phyloP scores from a whole-genome alignment of 345 rosid species.

The Citrus trifoliata region DNA sequence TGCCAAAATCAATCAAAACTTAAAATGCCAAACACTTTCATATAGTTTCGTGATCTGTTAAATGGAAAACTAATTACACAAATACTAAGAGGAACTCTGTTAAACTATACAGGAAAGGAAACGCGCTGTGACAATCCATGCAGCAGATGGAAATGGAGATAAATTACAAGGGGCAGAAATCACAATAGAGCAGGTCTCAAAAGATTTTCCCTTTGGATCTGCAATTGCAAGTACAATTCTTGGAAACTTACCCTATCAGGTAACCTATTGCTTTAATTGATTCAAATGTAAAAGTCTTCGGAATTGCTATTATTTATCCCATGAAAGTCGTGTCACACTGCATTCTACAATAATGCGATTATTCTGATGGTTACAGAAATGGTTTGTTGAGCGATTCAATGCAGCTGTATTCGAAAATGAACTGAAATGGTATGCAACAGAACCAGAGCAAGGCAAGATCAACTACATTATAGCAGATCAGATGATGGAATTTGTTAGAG shows the following conservation, averaged over 20 bases:
- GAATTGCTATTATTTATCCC: neutral
- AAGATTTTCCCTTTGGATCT: slow-evolving; percentile 81
- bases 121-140: slow-evolving; percentile 66
- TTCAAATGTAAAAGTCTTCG: neutral
- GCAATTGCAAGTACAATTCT: slow-evolving; percentile 73
- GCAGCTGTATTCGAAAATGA: slow-evolving; percentile 89
- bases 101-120: slow-evolving; percentile 52
- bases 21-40: neutral
- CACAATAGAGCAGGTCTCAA: slow-evolving; percentile 53
- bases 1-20: neutral
- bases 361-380: slow-evolving; percentile 35
- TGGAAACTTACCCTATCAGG: slow-evolving; percentile 71
- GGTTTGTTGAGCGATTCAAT: slow-evolving; percentile 82
- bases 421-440: slow-evolving; percentile 92
- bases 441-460: slow-evolving; percentile 54
- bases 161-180: slow-evolving; percentile 53
- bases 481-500: slow-evolving; percentile 59
- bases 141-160: slow-evolving; percentile 50
- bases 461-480: slow-evolving; percentile 64
- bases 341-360: neutral
- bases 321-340: neutral
- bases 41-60: neutral
- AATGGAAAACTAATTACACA: too few relatives aligned
- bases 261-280: slow-evolving; percentile 7
- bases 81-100: neutral